phyloP scores from a whole-genome alignment of 2,329 filamentous ascomycete species.

The Cytospora paraplurivora region DNA sequence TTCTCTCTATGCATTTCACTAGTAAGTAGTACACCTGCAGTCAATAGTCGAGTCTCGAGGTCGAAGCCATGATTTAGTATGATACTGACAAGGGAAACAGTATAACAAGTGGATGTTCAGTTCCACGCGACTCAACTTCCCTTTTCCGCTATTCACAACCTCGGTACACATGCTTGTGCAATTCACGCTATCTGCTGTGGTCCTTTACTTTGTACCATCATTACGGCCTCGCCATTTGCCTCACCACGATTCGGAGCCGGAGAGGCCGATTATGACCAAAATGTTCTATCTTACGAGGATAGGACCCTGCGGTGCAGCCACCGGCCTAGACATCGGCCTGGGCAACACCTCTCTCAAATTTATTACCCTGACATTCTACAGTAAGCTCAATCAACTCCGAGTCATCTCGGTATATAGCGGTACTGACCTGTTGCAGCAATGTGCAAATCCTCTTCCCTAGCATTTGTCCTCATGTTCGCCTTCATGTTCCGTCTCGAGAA shows the following conservation, averaged over 20 bases:
- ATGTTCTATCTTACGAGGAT: constrained; percentile 92
- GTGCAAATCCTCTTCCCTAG: constrained; percentile 97
- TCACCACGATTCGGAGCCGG: constrained; percentile 54
- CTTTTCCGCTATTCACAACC: constrained; percentile 93
- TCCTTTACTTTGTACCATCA: constrained; percentile 81
- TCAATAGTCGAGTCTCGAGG: not conserved
- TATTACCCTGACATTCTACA: constrained; percentile 96
- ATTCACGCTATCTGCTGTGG: constrained; percentile 74
- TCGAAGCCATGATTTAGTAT: too few species aligned
- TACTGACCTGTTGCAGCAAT: constrained; percentile 62
- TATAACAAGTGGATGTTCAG: constrained; percentile 99
- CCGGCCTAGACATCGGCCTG: constrained; percentile 91
- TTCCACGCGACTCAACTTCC: constrained; percentile 80
- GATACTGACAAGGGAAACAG: constrained; percentile 44
- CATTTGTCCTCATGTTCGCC: constrained; percentile 93
- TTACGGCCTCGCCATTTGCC: constrained; percentile 65
- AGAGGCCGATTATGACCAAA: constrained; percentile 73
- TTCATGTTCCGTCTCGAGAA: constrained; percentile 90
- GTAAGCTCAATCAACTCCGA: constrained; percentile 45
- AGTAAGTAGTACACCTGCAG: constrained; percentile 53
- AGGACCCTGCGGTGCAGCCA: constrained; percentile 87
- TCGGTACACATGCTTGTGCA: constrained; percentile 95
- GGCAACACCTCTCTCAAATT: constrained; percentile 96
- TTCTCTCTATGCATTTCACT: constrained; percentile 94
- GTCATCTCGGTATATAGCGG: constrained; percentile 20